phyloP scores from a whole-genome alignment of 2,329 filamentous ascomycete genomes.

The Zasmidium angulare region DNA sequence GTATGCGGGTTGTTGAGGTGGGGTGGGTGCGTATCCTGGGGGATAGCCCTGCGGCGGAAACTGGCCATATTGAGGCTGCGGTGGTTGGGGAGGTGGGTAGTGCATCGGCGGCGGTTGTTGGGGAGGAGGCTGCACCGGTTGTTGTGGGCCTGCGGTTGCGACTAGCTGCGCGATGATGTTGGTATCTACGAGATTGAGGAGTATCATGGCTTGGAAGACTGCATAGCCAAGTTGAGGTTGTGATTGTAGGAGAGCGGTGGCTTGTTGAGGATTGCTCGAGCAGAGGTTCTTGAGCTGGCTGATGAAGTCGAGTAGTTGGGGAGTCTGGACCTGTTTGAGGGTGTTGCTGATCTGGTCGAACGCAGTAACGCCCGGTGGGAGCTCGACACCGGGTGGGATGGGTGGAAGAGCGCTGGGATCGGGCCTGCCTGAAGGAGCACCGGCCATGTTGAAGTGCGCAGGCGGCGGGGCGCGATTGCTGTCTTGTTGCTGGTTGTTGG shows the following conservation, averaged over 20 bases:
- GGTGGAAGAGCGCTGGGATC: conserved; percentile 65
- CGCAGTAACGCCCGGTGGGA: conserved; percentile 78
- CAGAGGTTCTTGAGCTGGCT: conserved; percentile 91
- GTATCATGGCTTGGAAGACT: conserved; percentile 87
- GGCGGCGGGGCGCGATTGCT: conserved; percentile 37
- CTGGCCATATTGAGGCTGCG: conserved; percentile 26
- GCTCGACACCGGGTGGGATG: conserved; percentile 79
- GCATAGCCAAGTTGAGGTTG: conserved; percentile 93
- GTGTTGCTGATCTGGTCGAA: conserved; percentile 91
- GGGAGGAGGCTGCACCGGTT: conserved; percentile 26
- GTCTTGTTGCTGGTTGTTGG: conserved; percentile 13
- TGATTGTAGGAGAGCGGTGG: conserved; percentile 80
- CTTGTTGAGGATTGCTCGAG: conserved; percentile 76
- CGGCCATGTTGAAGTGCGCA: conserved; percentile 46
- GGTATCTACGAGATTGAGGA: conserved; percentile 89
- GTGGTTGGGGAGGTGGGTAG: conserved; percentile 32
- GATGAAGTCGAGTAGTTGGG: conserved; percentile 89
- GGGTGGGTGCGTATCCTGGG: conserved; percentile 24
- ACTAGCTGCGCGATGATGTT: conserved; percentile 79
- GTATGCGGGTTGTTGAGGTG: conserved; percentile 36
- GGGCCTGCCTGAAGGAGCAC: conserved; percentile 14
- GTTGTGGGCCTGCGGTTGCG: conserved; percentile 38
- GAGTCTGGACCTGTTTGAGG: conserved; percentile 78
- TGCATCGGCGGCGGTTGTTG: conserved; percentile 26
- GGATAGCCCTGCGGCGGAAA: conserved; percentile 26